Conservation (phyloP, 176 grass and related monocot genomes). For the Carex scoparia region DNA sequence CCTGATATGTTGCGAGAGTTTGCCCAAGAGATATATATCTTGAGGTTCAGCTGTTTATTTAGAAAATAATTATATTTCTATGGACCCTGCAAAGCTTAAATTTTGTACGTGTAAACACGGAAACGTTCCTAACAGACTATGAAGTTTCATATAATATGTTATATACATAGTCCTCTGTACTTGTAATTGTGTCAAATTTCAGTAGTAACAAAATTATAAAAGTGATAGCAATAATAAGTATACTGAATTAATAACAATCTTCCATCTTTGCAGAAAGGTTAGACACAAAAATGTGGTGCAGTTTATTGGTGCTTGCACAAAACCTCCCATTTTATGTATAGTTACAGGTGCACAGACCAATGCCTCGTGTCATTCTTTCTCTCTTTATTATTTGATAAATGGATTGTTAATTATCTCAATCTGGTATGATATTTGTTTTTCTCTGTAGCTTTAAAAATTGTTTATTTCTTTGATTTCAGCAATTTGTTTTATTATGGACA, state of each 20-base stretch:
- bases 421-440: background rate
- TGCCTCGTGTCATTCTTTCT: background rate
- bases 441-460: conserved; percentile 4
- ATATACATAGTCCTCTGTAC: background rate
- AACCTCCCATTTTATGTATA: conserved; percentile 85
- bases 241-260: background rate
- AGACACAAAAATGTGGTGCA: conserved; percentile 98
- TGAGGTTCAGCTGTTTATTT: conserved; percentile 51
- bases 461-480: conserved; percentile 16
- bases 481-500: conserved; percentile 28
- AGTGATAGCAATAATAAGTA: background rate
- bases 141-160: background rate
- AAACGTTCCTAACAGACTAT: background rate
- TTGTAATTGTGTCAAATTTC: conserved; percentile 3
- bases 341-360: conserved; percentile 65
- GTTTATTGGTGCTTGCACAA: conserved; percentile 94
- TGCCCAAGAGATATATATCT: conserved; percentile 90
- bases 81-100: background rate
- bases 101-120: background rate
- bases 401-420: background rate
- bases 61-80: background rate
- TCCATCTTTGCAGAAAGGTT: conserved; percentile 65
- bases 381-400: background rate
- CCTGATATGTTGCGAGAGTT: conserved; percentile 81
- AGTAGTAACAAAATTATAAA: background rate